phyloP scores from a whole-genome alignment of 305 asterid genomes.

The Striga hermonthica region DNA sequence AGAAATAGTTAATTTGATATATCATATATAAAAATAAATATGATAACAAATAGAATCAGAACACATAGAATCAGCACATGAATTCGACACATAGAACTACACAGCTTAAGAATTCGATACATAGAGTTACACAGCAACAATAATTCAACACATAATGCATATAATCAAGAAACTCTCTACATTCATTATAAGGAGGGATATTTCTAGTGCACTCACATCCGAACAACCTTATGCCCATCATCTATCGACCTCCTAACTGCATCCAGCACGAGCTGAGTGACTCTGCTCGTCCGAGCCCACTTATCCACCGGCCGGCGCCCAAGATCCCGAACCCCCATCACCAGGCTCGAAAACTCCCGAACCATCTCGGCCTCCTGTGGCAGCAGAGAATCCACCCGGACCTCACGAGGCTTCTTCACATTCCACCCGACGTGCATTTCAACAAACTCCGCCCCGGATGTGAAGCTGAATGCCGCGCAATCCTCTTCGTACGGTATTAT shows the following conservation, averaged over 20 bases:
- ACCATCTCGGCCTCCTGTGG: conserved; percentile 77
- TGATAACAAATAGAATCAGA: too few relatives aligned
- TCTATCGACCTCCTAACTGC: conserved; percentile 63
- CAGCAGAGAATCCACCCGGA: conserved; percentile 41
- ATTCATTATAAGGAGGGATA: too few relatives aligned
- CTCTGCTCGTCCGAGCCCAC: conserved; percentile 59
- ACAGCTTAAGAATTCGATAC: too few relatives aligned
- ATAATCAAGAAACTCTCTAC: too few relatives aligned
- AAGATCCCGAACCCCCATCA: conserved; percentile 38
- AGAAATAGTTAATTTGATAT: too few relatives aligned
- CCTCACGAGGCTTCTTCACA: conserved; percentile 48
- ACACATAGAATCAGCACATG: too few relatives aligned
- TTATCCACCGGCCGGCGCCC: conserved; percentile 43
- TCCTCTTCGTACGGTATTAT: conserved; percentile 56
- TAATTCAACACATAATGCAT: too few relatives aligned
- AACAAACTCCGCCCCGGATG: conserved; percentile 57
- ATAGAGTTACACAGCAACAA: too few relatives aligned
- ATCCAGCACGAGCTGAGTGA: conserved; percentile 67
- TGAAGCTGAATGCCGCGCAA: conserved; percentile 49
- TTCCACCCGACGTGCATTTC: conserved; percentile 79
- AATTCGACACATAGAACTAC: too few relatives aligned
- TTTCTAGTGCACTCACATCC: too few relatives aligned
- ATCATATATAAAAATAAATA: too few relatives aligned
- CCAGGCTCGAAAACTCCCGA: conserved; percentile 58
- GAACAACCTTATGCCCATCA: conserved; percentile 43